Conservation (phyloP, 2,329 filamentous ascomycete species). For the Penicillium hordei region DNA sequence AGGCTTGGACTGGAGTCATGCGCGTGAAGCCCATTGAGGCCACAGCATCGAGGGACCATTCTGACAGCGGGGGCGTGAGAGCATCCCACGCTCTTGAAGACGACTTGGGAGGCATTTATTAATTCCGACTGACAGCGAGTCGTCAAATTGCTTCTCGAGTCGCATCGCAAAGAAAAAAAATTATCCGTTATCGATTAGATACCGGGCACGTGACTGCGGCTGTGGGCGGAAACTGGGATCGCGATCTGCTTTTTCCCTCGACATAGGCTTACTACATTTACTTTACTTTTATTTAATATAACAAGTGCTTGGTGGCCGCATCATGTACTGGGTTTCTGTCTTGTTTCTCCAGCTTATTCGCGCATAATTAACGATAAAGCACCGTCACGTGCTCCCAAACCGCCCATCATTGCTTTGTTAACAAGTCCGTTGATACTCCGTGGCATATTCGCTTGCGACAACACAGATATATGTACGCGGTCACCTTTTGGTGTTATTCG, state of each 20-base stretch:
- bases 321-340: conserved; percentile 7
- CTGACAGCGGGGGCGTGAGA: conserved; percentile 67
- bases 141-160: background rate
- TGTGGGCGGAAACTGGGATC: conserved; percentile 18
- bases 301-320: background rate
- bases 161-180: conserved; percentile 23
- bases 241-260: conserved; percentile 17
- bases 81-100: conserved; percentile 64
- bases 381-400: conserved; percentile 8
- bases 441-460: conserved; percentile 27
- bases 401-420: conserved; percentile 40
- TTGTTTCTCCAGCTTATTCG: conserved; percentile 1
- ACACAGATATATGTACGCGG: conserved; percentile 15
- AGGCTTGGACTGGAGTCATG: conserved; percentile 94
- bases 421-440: conserved; percentile 21
- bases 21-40: conserved; percentile 79
- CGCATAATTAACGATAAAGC: conserved; percentile 9
- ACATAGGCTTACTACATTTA: conserved; percentile 10
- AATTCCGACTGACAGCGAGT: background rate
- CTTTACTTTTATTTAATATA: conserved; percentile 1
- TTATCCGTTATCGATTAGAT: conserved; percentile 37
- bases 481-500: conserved; percentile 29
- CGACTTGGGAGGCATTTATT: conserved; percentile 44
- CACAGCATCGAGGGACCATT: conserved; percentile 85
- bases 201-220: conserved; percentile 29